Percentiles rank a stretch among this genome's conserved stretches.
Conservation (phyloP, 2,329 filamentous ascomycete species). For the Pyrenophora graminea region DNA sequence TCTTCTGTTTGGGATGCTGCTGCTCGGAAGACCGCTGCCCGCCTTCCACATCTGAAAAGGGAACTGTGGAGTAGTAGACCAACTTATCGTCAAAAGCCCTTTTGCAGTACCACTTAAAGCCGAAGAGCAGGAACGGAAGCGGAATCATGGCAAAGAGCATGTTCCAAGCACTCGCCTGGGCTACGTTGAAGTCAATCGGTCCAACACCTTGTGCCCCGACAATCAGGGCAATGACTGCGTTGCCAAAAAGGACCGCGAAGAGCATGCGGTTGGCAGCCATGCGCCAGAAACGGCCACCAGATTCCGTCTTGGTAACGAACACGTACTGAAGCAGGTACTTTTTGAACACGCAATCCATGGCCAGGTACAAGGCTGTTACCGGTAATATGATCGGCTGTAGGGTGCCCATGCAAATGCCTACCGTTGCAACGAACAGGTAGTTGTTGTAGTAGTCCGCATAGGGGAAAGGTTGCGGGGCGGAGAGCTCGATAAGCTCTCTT, state of each 20-base stretch:
- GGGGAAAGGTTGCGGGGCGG: conserved; percentile 87
- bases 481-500: conserved; percentile 87
- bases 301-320: conserved; percentile 95
- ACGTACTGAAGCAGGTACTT: conserved; percentile 87
- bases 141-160: conserved; percentile 75
- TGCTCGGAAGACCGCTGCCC: conserved; percentile 43
- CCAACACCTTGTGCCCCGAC: conserved; percentile 68
- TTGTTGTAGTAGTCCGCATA: conserved; percentile 98
- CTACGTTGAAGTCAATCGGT: conserved; percentile 46
- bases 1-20: conserved; percentile 33
- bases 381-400: conserved; percentile 87
- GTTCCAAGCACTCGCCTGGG: conserved; percentile 23
- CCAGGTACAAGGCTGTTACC: conserved; percentile 85
- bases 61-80: conserved; percentile 72
- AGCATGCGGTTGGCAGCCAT: conserved; percentile 89
- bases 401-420: conserved; percentile 79
- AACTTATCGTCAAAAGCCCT: conserved; percentile 76
- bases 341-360: conserved; percentile 83
- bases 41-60: conserved; percentile 56
- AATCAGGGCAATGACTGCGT: conserved; percentile 76
- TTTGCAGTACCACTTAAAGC: conserved; percentile 84
- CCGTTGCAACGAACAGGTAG: conserved; percentile 89
- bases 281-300: conserved; percentile 89
- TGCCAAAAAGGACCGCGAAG: conserved; percentile 76
- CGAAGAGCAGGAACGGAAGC: conserved; percentile 74